Evolutionary conservation across 495 filamentous ascomycete genomes (phyloP).

Genomic region (Mycothermus thermophilus): DNA sequence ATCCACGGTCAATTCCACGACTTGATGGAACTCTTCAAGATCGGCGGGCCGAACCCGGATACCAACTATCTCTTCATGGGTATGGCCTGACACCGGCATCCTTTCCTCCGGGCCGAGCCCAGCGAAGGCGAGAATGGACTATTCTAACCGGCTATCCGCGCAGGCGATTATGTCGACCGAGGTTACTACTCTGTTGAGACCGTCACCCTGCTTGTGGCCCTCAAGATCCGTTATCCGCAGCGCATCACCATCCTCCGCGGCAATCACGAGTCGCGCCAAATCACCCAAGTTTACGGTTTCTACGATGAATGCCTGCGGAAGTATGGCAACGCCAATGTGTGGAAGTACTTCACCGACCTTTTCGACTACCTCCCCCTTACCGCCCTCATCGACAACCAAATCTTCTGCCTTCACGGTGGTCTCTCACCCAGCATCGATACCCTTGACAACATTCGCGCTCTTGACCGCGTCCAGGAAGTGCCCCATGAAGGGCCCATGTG

Average conservation of each 20-base stretch:
- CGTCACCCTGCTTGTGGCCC: constrained; percentile 80
- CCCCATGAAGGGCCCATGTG: constrained; percentile 99
- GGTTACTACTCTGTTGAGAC: constrained; percentile 97
- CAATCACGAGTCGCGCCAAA: constrained; percentile 95
- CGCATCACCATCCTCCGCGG: constrained; percentile 94
- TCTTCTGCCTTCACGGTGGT: constrained; percentile 97
- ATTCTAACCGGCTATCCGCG: constrained; percentile 8
- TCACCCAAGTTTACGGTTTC: constrained; percentile 95
- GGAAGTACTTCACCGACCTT: constrained; percentile 98
- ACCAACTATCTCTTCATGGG: constrained; percentile 96
- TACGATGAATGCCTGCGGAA: constrained; percentile 96
- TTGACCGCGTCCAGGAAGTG: constrained; percentile 96
- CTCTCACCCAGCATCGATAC: constrained; percentile 95
- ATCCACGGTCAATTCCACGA: constrained; percentile 93
- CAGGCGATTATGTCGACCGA: constrained; percentile 92
- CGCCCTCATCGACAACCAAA: constrained; percentile 97
- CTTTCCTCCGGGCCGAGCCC: background rate
- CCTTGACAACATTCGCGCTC: constrained; percentile 89
- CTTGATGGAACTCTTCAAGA: constrained; percentile 88
- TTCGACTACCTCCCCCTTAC: constrained; percentile 98
- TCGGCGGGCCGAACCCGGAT: constrained; percentile 81
- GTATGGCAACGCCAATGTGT: constrained; percentile 97
- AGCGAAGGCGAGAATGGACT: background rate
- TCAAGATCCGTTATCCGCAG: constrained; percentile 92
- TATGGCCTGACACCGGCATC: constrained; percentile 30